Evolutionary conservation across 148 eudicot species (phyloP).

Genomic region (Diospyros lotus): DNA sequence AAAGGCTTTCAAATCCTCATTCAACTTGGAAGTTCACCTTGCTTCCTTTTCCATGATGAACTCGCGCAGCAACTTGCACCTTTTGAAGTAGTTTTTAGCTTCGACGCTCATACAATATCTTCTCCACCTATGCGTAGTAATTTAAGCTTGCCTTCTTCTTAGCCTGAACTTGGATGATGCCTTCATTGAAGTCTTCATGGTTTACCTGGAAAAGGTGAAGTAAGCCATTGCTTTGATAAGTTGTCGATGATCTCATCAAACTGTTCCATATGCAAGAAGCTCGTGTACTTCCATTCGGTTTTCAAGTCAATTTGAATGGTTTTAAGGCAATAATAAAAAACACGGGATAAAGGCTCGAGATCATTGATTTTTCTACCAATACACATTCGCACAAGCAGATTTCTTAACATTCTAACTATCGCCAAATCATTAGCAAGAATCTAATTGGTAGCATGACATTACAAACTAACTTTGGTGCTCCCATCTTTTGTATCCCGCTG

Average conservation of each 20-base stretch:
- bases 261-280: neutral
- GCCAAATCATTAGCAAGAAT: neutral
- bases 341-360: neutral
- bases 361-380: neutral
- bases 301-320: neutral
- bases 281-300: no score
- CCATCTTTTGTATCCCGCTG: neutral
- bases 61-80: no score
- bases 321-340: neutral
- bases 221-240: no score
- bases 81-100: neutral
- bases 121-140: conserved; percentile 63
- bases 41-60: no score
- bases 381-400: neutral
- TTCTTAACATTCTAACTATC: neutral
- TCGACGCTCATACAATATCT: neutral
- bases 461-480: neutral
- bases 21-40: no score
- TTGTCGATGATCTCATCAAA: neutral
- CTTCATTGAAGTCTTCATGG: conserved; percentile 98
- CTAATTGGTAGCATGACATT: neutral
- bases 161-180: conserved; percentile 95
- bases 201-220: conserved; percentile 50
- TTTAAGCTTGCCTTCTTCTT: conserved; percentile 97
- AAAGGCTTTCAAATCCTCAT: no score